Conservation (phyloP, 176 grass and related monocot genomes). For the Rhipidocladum racemiflorum region DNA sequence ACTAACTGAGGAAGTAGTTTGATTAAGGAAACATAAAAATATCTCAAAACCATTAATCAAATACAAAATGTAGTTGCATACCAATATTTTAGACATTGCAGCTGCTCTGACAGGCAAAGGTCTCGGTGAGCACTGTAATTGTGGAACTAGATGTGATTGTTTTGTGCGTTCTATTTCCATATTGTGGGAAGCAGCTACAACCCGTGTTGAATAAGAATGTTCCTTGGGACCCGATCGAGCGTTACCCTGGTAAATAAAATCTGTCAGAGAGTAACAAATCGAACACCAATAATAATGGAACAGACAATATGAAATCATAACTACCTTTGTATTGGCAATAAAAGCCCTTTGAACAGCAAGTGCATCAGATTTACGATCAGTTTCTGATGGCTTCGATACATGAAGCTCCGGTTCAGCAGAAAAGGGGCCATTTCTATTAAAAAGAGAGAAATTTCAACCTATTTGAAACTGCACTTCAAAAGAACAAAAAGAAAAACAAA, state of each 20-base stretch:
- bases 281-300: conserved; percentile 11
- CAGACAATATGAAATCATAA: conserved; percentile 18
- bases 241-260: conserved; percentile 58
- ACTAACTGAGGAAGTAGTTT: not conserved
- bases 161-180: conserved; percentile 50
- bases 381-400: conserved; percentile 55
- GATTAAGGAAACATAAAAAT: not conserved
- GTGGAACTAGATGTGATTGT: conserved; percentile 41
- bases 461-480: conserved; percentile 14
- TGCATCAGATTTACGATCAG: conserved; percentile 71
- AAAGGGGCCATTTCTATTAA: conserved; percentile 52
- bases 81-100: conserved; percentile 96
- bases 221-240: conserved; percentile 47
- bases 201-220: conserved; percentile 57
- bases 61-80: conserved; percentile 25
- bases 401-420: conserved; percentile 50
- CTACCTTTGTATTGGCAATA: conserved; percentile 55
- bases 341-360: conserved; percentile 94
- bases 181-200: conserved; percentile 68
- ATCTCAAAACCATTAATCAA: not conserved
- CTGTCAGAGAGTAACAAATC: conserved; percentile 14
- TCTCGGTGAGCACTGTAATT: conserved; percentile 56
- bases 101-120: conserved; percentile 68
- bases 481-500: not conserved
- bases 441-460: conserved; percentile 15